Percentiles rank a stretch among this genome's conserved stretches.
phyloP scores from a whole-genome alignment of 495 filamentous ascomycete genomes.

The Penicillium roqueforti region DNA sequence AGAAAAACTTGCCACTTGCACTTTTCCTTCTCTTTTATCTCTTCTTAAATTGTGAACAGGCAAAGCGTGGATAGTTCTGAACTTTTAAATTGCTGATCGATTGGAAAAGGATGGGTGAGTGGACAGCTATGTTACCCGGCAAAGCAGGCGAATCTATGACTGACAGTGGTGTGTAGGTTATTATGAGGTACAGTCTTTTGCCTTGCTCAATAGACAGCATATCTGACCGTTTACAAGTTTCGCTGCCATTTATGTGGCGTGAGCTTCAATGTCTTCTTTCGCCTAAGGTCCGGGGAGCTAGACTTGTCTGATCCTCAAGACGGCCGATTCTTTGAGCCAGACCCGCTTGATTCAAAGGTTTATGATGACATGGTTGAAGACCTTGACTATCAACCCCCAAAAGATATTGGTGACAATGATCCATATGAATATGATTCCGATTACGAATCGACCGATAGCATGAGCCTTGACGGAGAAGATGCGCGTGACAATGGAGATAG shows the following conservation, averaged over 20 bases:
- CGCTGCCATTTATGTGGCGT: constrained; percentile 27
- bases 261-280: constrained; percentile 26
- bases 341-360: background rate
- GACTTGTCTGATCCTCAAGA: constrained; percentile 2
- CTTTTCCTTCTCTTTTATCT: background rate
- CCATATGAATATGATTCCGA: constrained; percentile 17
- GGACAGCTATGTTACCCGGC: background rate
- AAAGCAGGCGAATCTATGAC: background rate
- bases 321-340: constrained; percentile 4
- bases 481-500: background rate
- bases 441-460: background rate
- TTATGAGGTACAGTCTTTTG: constrained; percentile 1
- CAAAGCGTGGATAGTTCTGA: background rate
- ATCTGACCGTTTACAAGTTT: constrained; percentile 4
- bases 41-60: background rate
- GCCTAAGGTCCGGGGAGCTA: constrained; percentile 16
- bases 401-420: background rate
- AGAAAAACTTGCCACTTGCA: background rate
- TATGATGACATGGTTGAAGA: constrained; percentile 4
- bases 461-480: background rate
- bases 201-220: background rate
- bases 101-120: background rate
- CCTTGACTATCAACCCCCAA: background rate
- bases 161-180: constrained; percentile 1
- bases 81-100: background rate